These are phyloP conservation scores for Heterobasidion occidentale DNA, from an alignment of 1,284 basidiomycete genomes.

Conservation along the genomic window DNA sequence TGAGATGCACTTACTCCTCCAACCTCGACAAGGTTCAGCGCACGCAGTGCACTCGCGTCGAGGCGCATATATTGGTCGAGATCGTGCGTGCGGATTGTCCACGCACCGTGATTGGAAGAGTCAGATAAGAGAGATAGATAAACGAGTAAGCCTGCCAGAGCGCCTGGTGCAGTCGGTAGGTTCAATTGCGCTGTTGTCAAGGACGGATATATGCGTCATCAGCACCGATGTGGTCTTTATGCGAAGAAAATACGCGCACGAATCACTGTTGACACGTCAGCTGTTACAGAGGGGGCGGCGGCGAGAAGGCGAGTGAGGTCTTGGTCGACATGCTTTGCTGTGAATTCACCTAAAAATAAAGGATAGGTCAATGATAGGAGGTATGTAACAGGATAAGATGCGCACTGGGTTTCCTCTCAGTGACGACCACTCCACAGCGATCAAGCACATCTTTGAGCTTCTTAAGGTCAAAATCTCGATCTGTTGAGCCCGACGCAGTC, in stretches of 20 bases:
- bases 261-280: too few species aligned
- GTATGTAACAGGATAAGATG: slow-evolving; percentile 3
- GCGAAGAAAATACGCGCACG: too few species aligned
- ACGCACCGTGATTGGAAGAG: slow-evolving; percentile 76
- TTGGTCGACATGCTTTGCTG: slow-evolving; percentile 73
- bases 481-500: slow-evolving; percentile 59
- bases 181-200: slow-evolving; percentile 63
- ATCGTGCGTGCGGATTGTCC: slow-evolving; percentile 81
- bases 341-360: slow-evolving; percentile 67
- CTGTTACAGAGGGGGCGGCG: slow-evolving; percentile 28
- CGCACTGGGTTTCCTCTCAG: slow-evolving; percentile 80
- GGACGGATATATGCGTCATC: neutral
- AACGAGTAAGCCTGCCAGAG: slow-evolving; percentile 75
- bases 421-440: slow-evolving; percentile 85
- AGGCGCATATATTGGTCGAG: slow-evolving; percentile 93
- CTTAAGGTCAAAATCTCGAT: slow-evolving; percentile 80
- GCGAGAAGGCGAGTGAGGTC: slow-evolving; percentile 77
- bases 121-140: slow-evolving; percentile 86
- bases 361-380: neutral
- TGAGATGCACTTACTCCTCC: slow-evolving; percentile 23
- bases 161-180: slow-evolving; percentile 72
- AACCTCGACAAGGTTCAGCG: slow-evolving; percentile 81
- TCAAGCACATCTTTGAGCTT: slow-evolving; percentile 84
- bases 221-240: neutral
- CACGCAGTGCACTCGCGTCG: slow-evolving; percentile 90